phyloP scores from a whole-genome alignment of 805 yeast genomes.

The Dipodascopsis tothii region DNA sequence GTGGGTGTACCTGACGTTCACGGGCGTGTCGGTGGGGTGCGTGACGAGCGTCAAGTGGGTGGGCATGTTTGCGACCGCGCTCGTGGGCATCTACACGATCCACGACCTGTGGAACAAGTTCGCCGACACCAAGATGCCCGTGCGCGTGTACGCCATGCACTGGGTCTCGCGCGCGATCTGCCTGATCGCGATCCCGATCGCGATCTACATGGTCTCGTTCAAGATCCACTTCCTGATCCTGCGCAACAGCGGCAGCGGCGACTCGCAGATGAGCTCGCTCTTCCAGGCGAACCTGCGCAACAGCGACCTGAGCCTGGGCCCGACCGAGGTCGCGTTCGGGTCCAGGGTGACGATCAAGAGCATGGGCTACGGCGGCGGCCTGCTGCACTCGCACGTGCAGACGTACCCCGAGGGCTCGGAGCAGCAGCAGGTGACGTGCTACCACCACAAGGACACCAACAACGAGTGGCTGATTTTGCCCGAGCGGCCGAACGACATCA shows the following conservation, averaged over 20 bases:
- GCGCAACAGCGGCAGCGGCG: constrained; percentile 83
- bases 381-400: constrained; percentile 83
- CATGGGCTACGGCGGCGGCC: constrained; percentile 62
- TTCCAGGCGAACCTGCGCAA: constrained; percentile 81
- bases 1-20: constrained; percentile 87
- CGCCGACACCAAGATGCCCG: constrained; percentile 46
- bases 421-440: constrained; percentile 92
- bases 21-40: constrained; percentile 84
- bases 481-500: no score
- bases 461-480: constrained; percentile 62
- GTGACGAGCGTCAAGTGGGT: constrained; percentile 88
- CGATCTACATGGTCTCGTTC: constrained; percentile 65
- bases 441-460: constrained; percentile 80
- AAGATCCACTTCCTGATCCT: constrained; percentile 72
- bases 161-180: constrained; percentile 64
- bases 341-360: constrained; percentile 59
- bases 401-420: constrained; percentile 83
- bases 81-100: constrained; percentile 84
- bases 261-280: constrained; percentile 79
- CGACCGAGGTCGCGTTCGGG: constrained; percentile 56
- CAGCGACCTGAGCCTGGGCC: constrained; percentile 56
- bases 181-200: constrained; percentile 63
- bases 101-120: constrained; percentile 80
- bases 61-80: constrained; percentile 79
- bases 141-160: constrained; percentile 39